These are phyloP conservation scores for Aspergillus egyptiacus DNA, from an alignment of 495 filamentous ascomycete species.

Conservation along the genomic window DNA sequence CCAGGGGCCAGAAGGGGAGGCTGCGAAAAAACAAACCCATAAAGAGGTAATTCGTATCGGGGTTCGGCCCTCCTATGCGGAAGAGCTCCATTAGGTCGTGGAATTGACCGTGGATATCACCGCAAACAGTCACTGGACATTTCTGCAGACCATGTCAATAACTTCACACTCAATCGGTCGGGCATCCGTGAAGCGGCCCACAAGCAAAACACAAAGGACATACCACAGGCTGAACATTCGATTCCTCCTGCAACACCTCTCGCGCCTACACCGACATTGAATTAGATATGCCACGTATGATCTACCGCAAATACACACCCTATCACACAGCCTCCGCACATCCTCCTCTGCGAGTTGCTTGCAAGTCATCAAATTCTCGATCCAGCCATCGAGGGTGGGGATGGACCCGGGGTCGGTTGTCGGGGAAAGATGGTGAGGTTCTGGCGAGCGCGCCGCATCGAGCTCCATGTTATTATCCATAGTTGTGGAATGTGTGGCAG, in stretches of 20 bases:
- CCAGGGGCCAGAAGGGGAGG: not conserved
- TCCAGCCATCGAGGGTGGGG: slow-evolving; percentile 94
- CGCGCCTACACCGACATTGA: slow-evolving; percentile 58
- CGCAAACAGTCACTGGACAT: slow-evolving; percentile 91
- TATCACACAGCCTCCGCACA: slow-evolving; percentile 94
- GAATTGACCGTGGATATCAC: slow-evolving; percentile 91
- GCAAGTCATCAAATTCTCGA: slow-evolving; percentile 96
- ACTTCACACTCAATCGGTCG: no score
- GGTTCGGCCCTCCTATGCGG: slow-evolving; percentile 85
- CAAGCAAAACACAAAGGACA: slow-evolving; percentile 34
- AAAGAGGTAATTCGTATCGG: slow-evolving; percentile 92
- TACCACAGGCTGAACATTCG: slow-evolving; percentile 98
- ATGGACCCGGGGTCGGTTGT: slow-evolving; percentile 78
- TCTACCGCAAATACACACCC: slow-evolving; percentile 53
- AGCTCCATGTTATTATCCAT: slow-evolving; percentile 99
- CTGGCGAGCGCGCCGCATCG: slow-evolving; percentile 66
- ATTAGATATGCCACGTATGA: slow-evolving; percentile 1
- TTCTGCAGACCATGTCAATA: slow-evolving; percentile 49
- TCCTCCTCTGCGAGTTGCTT: slow-evolving; percentile 94
- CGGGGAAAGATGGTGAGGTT: slow-evolving; percentile 69
- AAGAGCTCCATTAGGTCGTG: slow-evolving; percentile 94
- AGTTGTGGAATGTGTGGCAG: slow-evolving; percentile 16
- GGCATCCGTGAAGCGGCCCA: not conserved
- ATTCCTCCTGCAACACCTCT: slow-evolving; percentile 94
- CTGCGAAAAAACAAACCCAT: slow-evolving; percentile 56